Conservation (phyloP, 2,329 filamentous ascomycete genomes). For the Pseudocercospora pini-densiflorae region DNA sequence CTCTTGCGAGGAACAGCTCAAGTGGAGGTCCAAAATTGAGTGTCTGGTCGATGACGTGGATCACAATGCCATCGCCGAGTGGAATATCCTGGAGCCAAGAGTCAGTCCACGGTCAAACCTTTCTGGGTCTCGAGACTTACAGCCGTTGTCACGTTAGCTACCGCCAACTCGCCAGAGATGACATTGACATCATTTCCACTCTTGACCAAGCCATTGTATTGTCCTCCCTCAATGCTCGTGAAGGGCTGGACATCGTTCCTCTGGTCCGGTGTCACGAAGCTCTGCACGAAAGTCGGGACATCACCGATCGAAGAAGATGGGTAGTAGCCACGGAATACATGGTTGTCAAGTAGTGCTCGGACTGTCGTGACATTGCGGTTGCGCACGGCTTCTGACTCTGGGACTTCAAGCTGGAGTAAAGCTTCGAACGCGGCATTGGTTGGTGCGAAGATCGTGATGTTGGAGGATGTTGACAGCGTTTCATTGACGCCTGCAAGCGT, state of each 20-base stretch:
- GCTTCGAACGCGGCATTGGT: constrained; percentile 61
- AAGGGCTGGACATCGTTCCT: constrained; percentile 43
- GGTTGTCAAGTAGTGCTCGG: constrained; percentile 11
- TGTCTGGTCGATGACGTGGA: constrained; percentile 11
- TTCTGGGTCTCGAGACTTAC: constrained; percentile 6
- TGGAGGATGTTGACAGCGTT: constrained; percentile 29
- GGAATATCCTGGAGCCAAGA: constrained; percentile 8
- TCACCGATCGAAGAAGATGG: constrained; percentile 2
- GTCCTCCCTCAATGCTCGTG: constrained; percentile 44
- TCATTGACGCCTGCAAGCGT: constrained; percentile 18
- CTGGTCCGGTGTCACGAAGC: constrained; percentile 26
- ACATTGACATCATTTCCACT: constrained; percentile 42
- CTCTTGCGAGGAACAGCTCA: constrained; percentile 9
- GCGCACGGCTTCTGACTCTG: constrained; percentile 9
- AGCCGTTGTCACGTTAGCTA: constrained; percentile 43
- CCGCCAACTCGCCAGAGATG: constrained; percentile 41
- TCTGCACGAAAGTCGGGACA: constrained; percentile 18
- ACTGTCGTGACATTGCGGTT: constrained; percentile 15
- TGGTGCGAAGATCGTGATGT: constrained; percentile 67
- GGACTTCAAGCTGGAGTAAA: constrained; percentile 40
- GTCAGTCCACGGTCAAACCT: neutral
- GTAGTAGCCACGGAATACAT: constrained; percentile 14
- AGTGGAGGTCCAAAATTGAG: constrained; percentile 14
- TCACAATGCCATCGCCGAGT: constrained; percentile 12
- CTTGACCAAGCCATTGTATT: constrained; percentile 43